phyloP scores from a whole-genome alignment of 1,139 yeast species.

The Candida dubliniensis region DNA sequence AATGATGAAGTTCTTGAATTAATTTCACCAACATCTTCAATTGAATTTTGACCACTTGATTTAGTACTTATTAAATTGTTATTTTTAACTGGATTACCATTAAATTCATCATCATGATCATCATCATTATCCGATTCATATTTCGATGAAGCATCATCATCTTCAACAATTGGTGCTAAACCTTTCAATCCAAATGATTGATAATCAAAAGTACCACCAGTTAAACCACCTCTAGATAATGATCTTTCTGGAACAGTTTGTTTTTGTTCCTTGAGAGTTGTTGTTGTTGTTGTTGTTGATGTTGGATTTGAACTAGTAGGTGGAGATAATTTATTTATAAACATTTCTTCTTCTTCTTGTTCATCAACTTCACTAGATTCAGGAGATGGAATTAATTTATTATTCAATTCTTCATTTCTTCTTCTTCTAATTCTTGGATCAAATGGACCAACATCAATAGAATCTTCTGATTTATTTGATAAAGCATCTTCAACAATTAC shows the following conservation, averaged over 20 bases:
- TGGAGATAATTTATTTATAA: constrained; percentile 7
- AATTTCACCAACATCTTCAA: constrained; percentile 5
- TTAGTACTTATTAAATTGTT: constrained; percentile 20
- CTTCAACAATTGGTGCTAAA: constrained; percentile 43
- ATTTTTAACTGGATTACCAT: neutral
- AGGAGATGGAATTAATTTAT: constrained; percentile 12
- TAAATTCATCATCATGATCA: constrained; percentile 26
- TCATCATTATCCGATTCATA: constrained; percentile 40
- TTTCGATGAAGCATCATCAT: constrained; percentile 35
- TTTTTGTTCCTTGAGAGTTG: constrained; percentile 4
- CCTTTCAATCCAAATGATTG: constrained; percentile 36
- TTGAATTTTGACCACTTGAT: constrained; percentile 2
- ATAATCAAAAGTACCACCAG: constrained; percentile 24
- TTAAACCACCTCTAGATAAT: constrained; percentile 14
- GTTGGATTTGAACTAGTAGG: too few relatives aligned
- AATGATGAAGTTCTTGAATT: constrained; percentile 37
- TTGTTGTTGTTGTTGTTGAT: too few relatives aligned
- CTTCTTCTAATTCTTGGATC: constrained; percentile 13
- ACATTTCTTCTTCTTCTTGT: constrained; percentile 13
- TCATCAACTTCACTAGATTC: constrained; percentile 15
- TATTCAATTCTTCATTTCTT: constrained; percentile 1
- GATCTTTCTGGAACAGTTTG: constrained; percentile 14
- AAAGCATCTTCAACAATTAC: constrained; percentile 5
- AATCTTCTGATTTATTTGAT: constrained; percentile 7
- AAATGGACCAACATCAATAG: constrained; percentile 10